phyloP scores from a whole-genome alignment of 2,329 filamentous ascomycete species.

The Aspergillus sp. region DNA sequence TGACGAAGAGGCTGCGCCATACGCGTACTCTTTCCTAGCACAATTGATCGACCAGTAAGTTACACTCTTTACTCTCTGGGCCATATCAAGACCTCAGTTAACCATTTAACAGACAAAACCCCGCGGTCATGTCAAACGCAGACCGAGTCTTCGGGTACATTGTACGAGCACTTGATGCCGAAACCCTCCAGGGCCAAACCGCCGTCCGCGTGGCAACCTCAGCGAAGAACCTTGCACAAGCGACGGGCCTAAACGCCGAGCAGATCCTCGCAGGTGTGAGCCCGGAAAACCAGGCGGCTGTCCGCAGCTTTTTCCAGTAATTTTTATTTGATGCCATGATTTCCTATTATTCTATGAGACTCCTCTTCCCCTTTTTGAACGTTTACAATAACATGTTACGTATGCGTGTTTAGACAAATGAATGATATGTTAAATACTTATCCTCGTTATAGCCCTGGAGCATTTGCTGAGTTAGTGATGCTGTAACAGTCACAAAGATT shows the following conservation, averaged over 20 bases:
- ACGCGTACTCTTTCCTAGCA: constrained; percentile 88
- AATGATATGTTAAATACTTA: constrained; percentile 12
- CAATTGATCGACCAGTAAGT: constrained; percentile 92
- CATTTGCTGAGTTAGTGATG: not conserved
- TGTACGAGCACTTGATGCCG: constrained; percentile 83
- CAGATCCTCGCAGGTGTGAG: constrained; percentile 74
- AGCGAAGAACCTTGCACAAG: constrained; percentile 74
- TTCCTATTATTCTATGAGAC: constrained; percentile 1
- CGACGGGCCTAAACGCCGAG: constrained; percentile 72
- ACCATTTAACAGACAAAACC: constrained; percentile 68
- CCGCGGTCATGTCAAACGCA: constrained; percentile 73
- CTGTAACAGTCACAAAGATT: not conserved
- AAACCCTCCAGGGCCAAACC: constrained; percentile 83
- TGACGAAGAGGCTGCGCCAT: constrained; percentile 95
- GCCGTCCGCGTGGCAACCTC: constrained; percentile 73
- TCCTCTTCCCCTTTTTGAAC: constrained; percentile 8
- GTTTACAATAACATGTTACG: not conserved
- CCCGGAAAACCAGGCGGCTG: constrained; percentile 76
- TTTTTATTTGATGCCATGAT: constrained; percentile 9
- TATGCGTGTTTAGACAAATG: constrained; percentile 13
- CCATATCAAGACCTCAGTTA: constrained; percentile 7
- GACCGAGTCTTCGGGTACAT: constrained; percentile 82
- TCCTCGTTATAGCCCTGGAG: not conserved
- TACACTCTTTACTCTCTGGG: not conserved
- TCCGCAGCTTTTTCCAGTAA: constrained; percentile 71